Percentiles rank a stretch among this genome's conserved stretches.
phyloP scores from a whole-genome alignment of 1,139 yeast species.

The Groenewaldozyma sp. region DNA sequence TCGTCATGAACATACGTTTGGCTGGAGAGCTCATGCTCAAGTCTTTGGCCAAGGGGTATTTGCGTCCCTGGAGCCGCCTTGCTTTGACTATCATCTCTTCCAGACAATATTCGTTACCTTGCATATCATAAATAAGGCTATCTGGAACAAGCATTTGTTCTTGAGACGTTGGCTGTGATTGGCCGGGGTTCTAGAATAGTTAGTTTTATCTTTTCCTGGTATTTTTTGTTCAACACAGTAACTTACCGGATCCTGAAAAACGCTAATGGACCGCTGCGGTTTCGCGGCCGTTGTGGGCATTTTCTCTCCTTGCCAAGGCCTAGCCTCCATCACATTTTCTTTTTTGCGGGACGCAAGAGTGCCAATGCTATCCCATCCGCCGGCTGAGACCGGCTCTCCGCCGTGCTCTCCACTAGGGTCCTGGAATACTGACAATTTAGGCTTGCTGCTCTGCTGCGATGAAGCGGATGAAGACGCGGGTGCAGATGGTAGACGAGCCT shows the following conservation, averaged over 20 bases:
- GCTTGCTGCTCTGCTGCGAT: constrained; percentile 1
- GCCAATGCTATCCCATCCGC: constrained; percentile 46
- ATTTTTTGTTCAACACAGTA: background rate
- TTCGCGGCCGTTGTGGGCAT: constrained; percentile 24
- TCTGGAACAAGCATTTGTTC: constrained; percentile 49
- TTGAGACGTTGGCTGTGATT: background rate
- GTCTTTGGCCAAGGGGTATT: constrained; percentile 13
- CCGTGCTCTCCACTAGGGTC: constrained; percentile 21
- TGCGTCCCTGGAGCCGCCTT: constrained; percentile 25
- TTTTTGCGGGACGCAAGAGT: constrained; percentile 44
- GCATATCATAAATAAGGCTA: constrained; percentile 37
- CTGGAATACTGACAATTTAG: constrained; percentile 25
- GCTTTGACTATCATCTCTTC: constrained; percentile 52
- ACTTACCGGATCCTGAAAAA: constrained; percentile 33
- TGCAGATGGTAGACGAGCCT: constrained; percentile 2
- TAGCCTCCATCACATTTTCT: constrained; percentile 52
- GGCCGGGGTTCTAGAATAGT: background rate
- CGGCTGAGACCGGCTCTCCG: constrained; percentile 10
- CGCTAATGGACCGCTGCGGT: constrained; percentile 29
- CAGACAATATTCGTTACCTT: constrained; percentile 47
- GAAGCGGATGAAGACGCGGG: constrained; percentile 3
- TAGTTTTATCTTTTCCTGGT: background rate
- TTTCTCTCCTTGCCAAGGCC: constrained; percentile 62
- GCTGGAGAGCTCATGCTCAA: constrained; percentile 1
- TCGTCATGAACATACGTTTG: background rate